These are phyloP conservation scores for Stentor coeruleus DNA, from an alignment of 73 alveolate species.

Conservation along the genomic window DNA sequence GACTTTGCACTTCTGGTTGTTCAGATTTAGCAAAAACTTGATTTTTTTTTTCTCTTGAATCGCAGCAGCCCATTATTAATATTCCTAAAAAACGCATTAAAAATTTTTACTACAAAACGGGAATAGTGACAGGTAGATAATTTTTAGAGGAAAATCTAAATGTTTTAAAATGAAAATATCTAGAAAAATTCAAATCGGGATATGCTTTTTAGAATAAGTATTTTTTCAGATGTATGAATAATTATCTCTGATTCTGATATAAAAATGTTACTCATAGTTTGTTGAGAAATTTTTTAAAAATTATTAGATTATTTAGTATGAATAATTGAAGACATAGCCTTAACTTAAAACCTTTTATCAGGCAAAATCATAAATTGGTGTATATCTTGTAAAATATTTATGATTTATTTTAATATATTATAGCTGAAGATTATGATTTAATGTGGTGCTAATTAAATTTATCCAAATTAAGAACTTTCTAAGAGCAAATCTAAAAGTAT, in stretches of 20 bases:
- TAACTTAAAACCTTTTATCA: not conserved
- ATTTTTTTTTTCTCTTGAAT: too few species aligned
- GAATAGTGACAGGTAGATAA: conserved; percentile 9
- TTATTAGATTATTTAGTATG: not conserved
- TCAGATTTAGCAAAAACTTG: too few species aligned
- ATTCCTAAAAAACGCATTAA: too few species aligned
- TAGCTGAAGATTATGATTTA: not conserved
- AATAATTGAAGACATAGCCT: not conserved
- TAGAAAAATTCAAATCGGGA: not conserved
- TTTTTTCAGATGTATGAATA: not conserved
- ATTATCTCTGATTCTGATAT: conserved; percentile 3
- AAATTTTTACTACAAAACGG: not conserved
- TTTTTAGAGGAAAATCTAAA: not conserved
- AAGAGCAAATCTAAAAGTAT: not conserved
- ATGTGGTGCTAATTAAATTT: not conserved
- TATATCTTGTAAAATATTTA: not conserved
- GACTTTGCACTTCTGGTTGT: too few species aligned
- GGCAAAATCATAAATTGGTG: not conserved
- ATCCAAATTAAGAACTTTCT: not conserved
- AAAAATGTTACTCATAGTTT: not conserved
- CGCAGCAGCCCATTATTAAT: too few species aligned
- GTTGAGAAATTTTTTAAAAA: not conserved
- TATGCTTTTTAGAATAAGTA: not conserved
- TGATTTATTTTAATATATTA: not conserved
- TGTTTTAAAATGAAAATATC: not conserved